Base-by-base conservation (phyloP, 345 rosid genomes). In the Cardiospermum halicacabum region DNA sequence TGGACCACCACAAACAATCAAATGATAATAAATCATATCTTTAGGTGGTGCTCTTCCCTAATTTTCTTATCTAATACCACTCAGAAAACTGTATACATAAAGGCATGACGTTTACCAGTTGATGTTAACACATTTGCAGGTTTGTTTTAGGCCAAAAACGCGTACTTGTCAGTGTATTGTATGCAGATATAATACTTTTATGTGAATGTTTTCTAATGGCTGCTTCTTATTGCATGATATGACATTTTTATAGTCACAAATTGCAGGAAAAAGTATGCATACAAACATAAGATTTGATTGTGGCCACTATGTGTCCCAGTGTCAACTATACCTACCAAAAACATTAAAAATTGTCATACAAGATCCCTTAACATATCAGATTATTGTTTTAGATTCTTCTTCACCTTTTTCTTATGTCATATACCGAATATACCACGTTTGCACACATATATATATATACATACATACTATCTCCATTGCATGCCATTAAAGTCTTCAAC, bases 61-160 rank as follows among this genome's bases (percentile, higher is more conserved):
- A 73, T 75, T 81, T 70, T 73, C 77, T 81, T 67, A 70, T 67
- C 70, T 53, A 37, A 64, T 8, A 48, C 79, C 77, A 80, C 84
- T 72, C 16, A 54, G 18, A 19, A 57, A 0, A 49, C 16, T 39
- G 26, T 16, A 37, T 47, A 42, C 10, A 61, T 60, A 45, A 31
- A 27, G n/a, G 22, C n/a, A 19, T 61, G 42, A 61, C 25, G 3
- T 43, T 15, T 15, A 13, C 12, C 2, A 2, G 16, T 30, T 40
- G 51, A 47, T 47, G 11, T 47, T 0, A 18, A 45, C 50, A 45
- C 24, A 18, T 16, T 19, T n/a, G 48, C 51, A 28, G 22, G 27
- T 43, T 15, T 25, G 4, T 62, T 47, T 27, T 10, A 16, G 40
- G 24, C 43, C 15, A 9, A 9, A 39, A 3, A 39, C 12, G 43